Evolutionary conservation across 2,329 filamentous ascomycete species (phyloP).

Genomic region (Calycina herbarum): DNA sequence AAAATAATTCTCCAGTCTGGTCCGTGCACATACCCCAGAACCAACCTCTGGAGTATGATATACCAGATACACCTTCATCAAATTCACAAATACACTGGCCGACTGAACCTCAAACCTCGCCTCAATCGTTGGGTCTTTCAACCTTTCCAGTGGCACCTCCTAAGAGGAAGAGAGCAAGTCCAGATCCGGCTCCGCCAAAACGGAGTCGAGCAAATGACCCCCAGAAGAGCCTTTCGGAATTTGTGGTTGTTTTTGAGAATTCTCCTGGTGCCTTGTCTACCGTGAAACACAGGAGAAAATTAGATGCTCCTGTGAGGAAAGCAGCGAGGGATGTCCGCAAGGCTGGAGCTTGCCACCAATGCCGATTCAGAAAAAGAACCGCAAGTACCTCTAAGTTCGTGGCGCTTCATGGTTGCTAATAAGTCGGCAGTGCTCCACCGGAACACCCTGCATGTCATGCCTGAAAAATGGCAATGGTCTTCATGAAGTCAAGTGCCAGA

Average conservation of each 20-base stretch:
- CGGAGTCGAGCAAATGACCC: slow-evolving; percentile 11
- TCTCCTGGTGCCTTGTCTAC: slow-evolving; percentile 28
- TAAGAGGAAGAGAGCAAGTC: slow-evolving; percentile 23
- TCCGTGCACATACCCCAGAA: neutral
- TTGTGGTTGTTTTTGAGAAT: slow-evolving; percentile 31
- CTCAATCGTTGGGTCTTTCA: neutral
- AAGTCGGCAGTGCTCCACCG: slow-evolving; percentile 26
- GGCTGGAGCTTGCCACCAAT: slow-evolving; percentile 35
- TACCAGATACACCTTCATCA: neutral
- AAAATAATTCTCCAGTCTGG: slow-evolving; percentile 4
- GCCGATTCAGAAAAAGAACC: slow-evolving; percentile 33
- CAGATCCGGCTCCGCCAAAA: slow-evolving; percentile 18
- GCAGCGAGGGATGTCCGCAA: slow-evolving; percentile 31
- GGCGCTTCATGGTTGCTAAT: slow-evolving; percentile 8
- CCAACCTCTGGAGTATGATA: neutral
- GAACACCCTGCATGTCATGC: slow-evolving; percentile 30
- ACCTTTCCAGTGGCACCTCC: slow-evolving; percentile 6
- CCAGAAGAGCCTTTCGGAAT: slow-evolving; percentile 22
- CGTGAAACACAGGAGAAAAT: slow-evolving; percentile 27
- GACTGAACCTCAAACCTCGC: slow-evolving; percentile 8
- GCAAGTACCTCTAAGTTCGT: slow-evolving; percentile 16
- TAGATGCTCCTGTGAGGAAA: slow-evolving; percentile 30
- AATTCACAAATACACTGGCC: slow-evolving; percentile 20
- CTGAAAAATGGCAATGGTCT: slow-evolving; percentile 28
- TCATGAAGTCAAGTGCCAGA: slow-evolving; percentile 31